Evolutionary conservation across 192 early-diverging fungal genomes (phyloP).

Genomic region (Hyaloraphidium curvatum): DNA sequence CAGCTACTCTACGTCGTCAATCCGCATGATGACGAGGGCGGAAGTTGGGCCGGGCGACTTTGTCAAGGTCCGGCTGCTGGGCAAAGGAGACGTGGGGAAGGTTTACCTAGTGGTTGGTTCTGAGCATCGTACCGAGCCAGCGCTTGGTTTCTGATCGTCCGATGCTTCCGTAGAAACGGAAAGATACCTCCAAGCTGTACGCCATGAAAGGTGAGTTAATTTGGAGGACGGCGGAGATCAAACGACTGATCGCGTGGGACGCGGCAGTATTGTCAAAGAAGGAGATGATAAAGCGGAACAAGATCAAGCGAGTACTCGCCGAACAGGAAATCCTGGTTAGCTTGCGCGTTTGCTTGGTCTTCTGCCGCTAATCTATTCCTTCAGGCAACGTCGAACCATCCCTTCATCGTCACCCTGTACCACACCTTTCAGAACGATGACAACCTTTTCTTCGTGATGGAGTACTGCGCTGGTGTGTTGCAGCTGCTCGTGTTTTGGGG

Average conservation of each 20-base stretch:
- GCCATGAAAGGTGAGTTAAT: constrained; percentile 77
- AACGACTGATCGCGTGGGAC: too few species aligned
- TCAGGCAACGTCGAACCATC: constrained; percentile 58
- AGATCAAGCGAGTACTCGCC: constrained; percentile 90
- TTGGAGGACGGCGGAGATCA: not conserved
- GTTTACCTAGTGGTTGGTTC: constrained; percentile 75
- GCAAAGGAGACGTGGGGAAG: constrained; percentile 94
- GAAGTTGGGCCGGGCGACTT: constrained; percentile 78
- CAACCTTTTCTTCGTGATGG: constrained; percentile 74
- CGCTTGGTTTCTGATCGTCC: not conserved
- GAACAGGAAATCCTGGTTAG: constrained; percentile 78
- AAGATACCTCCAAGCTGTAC: constrained; percentile 58
- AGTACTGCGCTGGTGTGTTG: constrained; percentile 75
- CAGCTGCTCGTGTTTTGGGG: not conserved
- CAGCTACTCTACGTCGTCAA: constrained; percentile 62
- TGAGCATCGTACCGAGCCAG: not conserved
- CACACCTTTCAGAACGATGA: constrained; percentile 76
- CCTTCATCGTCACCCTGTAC: constrained; percentile 79
- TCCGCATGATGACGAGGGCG: constrained; percentile 50
- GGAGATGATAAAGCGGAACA: constrained; percentile 97
- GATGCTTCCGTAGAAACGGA: constrained; percentile 13
- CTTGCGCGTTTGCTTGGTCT: not conserved
- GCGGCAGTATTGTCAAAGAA: constrained; percentile 72
- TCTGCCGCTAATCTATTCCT: not conserved
- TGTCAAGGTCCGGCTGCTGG: constrained; percentile 70